phyloP scores from a whole-genome alignment of 2,329 filamentous ascomycete species.

The Rutstroemia sp. region DNA sequence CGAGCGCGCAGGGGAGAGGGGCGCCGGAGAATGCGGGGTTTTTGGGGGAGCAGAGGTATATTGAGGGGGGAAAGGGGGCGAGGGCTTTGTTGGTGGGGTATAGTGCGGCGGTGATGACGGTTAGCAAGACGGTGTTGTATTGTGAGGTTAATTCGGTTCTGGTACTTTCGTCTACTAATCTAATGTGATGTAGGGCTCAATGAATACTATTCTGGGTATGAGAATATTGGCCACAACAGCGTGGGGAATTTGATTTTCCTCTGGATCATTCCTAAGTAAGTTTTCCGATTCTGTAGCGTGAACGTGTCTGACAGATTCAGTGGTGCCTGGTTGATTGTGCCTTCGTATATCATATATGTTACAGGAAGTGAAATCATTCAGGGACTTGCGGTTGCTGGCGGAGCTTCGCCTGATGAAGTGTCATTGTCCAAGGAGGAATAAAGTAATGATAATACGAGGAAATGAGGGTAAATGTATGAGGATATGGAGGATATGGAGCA shows the following conservation, averaged over 20 bases:
- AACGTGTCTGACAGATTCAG: constrained; percentile 30
- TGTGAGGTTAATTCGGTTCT: constrained; percentile 37
- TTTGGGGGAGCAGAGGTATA: constrained; percentile 40
- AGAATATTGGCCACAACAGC: constrained; percentile 56
- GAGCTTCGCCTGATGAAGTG: constrained; percentile 19
- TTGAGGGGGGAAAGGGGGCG: constrained; percentile 45
- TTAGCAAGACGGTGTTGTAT: constrained; percentile 62
- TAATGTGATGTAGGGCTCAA: constrained; percentile 41
- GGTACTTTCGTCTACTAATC: constrained; percentile 6
- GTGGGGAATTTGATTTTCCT: constrained; percentile 43
- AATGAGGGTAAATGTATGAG: too few relatives aligned
- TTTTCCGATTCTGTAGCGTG: constrained; percentile 13
- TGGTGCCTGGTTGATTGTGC: constrained; percentile 57
- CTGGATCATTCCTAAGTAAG: constrained; percentile 63
- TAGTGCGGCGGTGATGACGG: constrained; percentile 52
- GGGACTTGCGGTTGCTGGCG: constrained; percentile 42
- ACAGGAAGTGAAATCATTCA: constrained; percentile 55
- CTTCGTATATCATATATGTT: constrained; percentile 52
- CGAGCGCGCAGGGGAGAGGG: constrained; percentile 22
- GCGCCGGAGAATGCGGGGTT: constrained; percentile 33
- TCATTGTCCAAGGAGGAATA: constrained; percentile 16
- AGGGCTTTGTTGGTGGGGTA: constrained; percentile 52
- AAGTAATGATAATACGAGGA: background rate
- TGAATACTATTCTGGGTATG: constrained; percentile 53
- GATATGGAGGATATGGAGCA: too few relatives aligned